A percentile compares a stretch with the other conserved stretches of the same genome.
These are phyloP conservation scores for Alternaria atra DNA, from an alignment of 2,329 filamentous ascomycete genomes.

Conservation along the genomic window DNA sequence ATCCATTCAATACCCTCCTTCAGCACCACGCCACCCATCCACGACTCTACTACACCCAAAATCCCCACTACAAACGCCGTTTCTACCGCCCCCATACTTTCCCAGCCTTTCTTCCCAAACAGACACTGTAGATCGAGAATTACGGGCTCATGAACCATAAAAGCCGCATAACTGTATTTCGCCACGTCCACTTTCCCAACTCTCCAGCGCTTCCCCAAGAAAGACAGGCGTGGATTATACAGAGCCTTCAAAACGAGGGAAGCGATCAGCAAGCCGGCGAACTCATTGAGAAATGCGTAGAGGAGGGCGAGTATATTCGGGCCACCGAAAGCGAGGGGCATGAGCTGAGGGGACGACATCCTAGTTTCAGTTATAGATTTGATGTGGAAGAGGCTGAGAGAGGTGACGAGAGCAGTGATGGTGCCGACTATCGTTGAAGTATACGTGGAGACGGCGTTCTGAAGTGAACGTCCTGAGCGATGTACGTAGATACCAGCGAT, in stretches of 20 bases:
- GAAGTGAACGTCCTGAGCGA: background rate
- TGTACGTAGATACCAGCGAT: background rate
- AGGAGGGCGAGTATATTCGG: background rate
- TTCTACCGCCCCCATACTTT: background rate
- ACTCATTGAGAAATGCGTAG: background rate
- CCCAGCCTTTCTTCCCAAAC: background rate
- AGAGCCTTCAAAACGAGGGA: background rate
- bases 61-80: constrained; percentile 24
- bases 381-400: background rate
- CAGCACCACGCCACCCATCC: constrained; percentile 14
- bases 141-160: background rate
- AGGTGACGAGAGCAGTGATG: background rate
- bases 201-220: background rate
- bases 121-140: background rate
- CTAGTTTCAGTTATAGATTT: background rate
- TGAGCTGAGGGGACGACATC: background rate
- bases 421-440: background rate
- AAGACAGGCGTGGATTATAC: background rate
- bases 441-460: background rate
- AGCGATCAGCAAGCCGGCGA: background rate
- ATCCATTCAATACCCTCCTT: constrained; percentile 12
- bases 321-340: background rate
- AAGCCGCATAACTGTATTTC: background rate
- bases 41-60: constrained; percentile 15
- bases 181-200: background rate